Evolutionary conservation across 2,329 filamentous ascomycete genomes (phyloP), one percentile per base, ranked within the genome.

Genomic region (Neoascochyta sp.): DNA sequence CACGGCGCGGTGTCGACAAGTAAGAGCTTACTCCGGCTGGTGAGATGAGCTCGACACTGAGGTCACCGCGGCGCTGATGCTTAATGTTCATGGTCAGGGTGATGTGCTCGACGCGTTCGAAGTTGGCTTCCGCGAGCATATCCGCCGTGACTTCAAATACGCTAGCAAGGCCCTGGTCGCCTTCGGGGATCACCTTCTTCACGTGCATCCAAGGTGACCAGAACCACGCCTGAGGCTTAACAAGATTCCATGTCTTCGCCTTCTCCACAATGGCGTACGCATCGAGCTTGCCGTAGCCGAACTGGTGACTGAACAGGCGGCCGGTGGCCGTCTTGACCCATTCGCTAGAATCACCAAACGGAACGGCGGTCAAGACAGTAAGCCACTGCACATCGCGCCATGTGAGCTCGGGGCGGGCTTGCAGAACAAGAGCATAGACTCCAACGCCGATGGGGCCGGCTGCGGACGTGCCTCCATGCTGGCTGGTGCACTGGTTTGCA

Each of bases 321-420:
- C 87, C 90, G 39, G 86, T 81, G 3, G 76, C 72, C 0, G 88
- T 94, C 24, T 76, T 75, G 58, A 92, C 83, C 84, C 89, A 96
- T 43, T 87, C 83, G 19, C 76, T 80, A 11, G 87, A 78, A 17
- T 80, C 69, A 36, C 93, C 81, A 32, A 96, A 72, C 1, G 84
- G 86, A 16, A 92, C 75, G 0, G 90, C 88, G 1, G 86, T 92
- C 52, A 90, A 70, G 60, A 95, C 74, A 34, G 86, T 83, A 27
- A 98, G 76, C 62, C 93, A 94, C 63, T 98, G 92, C 62, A 96
- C 71, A 60, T 98, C 92, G 65, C 92, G 78, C 92, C 92, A 98
- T 1, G 80, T 83, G 32, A 98, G 69, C 24, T 95, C 88, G 0
- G 89, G 88, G 7, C 90, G 83, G 36, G 83, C 78, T 50, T 89